Evolutionary conservation across 2,329 filamentous ascomycete species (phyloP), one percentile per base, ranked within the genome.

Genomic region (Emergomyces pasteurianus): DNA sequence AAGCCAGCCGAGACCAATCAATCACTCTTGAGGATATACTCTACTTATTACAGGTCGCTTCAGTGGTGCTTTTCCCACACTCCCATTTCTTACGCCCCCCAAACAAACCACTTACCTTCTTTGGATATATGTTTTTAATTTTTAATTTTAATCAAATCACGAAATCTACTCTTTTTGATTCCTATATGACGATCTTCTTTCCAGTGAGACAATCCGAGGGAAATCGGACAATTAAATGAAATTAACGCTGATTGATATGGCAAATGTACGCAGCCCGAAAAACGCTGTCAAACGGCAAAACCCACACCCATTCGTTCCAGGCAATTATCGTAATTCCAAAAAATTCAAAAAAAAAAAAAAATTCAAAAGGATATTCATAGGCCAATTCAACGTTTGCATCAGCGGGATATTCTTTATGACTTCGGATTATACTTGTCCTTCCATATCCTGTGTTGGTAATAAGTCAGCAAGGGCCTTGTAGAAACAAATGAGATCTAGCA

Each of bases 341-440:
- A 10, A 7, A 46, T 46, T 46, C 9, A n/a, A 46, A 46, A 21
- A n/a, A n/a, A 21, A 46, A 43, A 4, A 18, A 47, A 23, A 23
- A 14, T 21, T 4, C 10, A 47, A 23, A 47, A 31, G 31, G n/a
- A n/a, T 31, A 31, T 47, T 47, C 46, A 49, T 26, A 26, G 43
- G 43, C 21, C 1, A 26, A 16, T 28, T 49, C 26, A 49, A 28
- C 4, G 23, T 3, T 28, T n/a, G 10, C 43, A 6, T 10, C 7
- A 23, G 21, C 8, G 3, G 9, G 8, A 50, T 31, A 52, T 21
- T 16, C 26, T 23, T 42, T 26, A 79, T 34, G 23, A 78, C 70
- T 80, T 79, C 23, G 80, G 79, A 64, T 80, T 82, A 77, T 97
- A 96, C 77, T 97, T 97, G 64, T 95, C 91, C 74, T 97, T 97